Evolutionary conservation across 495 filamentous ascomycete genomes (phyloP).

Genomic region (Daldinia vernicosa): DNA sequence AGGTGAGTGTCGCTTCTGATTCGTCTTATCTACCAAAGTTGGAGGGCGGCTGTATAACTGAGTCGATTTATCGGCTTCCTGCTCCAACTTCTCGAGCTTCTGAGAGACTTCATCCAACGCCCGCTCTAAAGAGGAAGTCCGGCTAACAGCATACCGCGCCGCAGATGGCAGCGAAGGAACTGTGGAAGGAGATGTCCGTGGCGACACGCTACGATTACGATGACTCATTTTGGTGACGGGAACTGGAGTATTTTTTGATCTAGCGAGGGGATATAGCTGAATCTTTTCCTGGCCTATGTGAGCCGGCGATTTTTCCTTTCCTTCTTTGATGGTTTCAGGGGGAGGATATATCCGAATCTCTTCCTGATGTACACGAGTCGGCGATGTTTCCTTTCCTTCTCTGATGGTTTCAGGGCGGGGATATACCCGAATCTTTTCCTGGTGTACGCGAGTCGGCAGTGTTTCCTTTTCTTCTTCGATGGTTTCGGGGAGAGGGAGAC

Average conservation of each 20-base stretch:
- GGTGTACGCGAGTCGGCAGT: constrained; percentile 18
- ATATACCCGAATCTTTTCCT: too few species aligned
- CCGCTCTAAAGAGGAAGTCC: constrained; percentile 49
- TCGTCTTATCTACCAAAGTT: constrained; percentile 28
- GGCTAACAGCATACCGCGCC: constrained; percentile 45
- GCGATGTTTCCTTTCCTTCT: too few species aligned
- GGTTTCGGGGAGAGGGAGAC: constrained; percentile 37
- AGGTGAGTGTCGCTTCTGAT: constrained; percentile 16
- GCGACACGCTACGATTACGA: constrained; percentile 9
- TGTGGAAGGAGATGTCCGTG: constrained; percentile 35
- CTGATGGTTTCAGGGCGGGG: too few species aligned
- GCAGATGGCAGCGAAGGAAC: constrained; percentile 45
- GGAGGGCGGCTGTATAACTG: constrained; percentile 9
- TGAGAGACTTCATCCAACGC: constrained; percentile 51
- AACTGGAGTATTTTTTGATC: constrained; percentile 3
- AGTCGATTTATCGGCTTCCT: constrained; percentile 13
- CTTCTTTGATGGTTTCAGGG: constrained; percentile 46
- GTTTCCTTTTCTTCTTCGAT: constrained; percentile 49
- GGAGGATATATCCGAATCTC: too few species aligned
- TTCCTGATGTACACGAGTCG: too few species aligned
- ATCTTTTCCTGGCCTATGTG: neutral
- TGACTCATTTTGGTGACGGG: neutral
- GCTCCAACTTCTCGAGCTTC: constrained; percentile 48
- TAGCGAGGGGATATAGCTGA: neutral
- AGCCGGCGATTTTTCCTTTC: constrained; percentile 41